These are phyloP conservation scores for Boletus sp. DNA, from an alignment of 768 basidiomycete species.

Conservation along the genomic window DNA sequence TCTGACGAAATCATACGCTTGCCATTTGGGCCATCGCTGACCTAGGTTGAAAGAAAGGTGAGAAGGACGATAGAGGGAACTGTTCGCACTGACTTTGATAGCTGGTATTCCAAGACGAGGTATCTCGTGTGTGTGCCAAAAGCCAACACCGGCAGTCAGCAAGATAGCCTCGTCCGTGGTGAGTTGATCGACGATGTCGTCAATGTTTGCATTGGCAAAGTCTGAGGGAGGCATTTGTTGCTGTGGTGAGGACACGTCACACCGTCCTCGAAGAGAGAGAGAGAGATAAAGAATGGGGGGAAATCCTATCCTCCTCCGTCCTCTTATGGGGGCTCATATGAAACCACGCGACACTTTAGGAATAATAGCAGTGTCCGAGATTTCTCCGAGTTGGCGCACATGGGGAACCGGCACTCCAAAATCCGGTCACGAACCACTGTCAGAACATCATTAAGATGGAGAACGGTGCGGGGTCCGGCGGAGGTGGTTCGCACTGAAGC, in stretches of 20 bases:
- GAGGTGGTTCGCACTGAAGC: neutral
- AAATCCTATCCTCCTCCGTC: neutral
- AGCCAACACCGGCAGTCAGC: slow-evolving; percentile 71
- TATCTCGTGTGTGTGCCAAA: slow-evolving; percentile 71
- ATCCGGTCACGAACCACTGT: neutral
- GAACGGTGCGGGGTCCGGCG: neutral
- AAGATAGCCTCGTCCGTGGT: slow-evolving; percentile 74
- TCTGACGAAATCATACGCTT: slow-evolving; percentile 15
- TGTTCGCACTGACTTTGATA: slow-evolving; percentile 46
- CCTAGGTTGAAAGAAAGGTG: slow-evolving; percentile 35
- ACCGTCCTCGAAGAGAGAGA: slow-evolving; percentile 8
- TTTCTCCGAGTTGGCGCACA: slow-evolving; percentile 8
- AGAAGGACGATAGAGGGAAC: slow-evolving; percentile 7
- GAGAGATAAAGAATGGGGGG: slow-evolving; percentile 4
- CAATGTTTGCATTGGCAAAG: slow-evolving; percentile 62
- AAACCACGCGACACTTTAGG: slow-evolving; percentile 19
- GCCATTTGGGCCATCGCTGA: slow-evolving; percentile 82
- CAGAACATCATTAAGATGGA: neutral
- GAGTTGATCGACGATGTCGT: slow-evolving; percentile 60
- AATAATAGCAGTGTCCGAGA: slow-evolving; percentile 5
- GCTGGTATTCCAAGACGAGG: slow-evolving; percentile 69
- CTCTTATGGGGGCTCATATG: slow-evolving; percentile 6
- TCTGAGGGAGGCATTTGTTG: slow-evolving; percentile 61
- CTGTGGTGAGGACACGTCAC: neutral
- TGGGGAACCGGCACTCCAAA: neutral